Conservation (phyloP, 192 early-diverging fungal genomes). For the Mortierella hygrophila region DNA sequence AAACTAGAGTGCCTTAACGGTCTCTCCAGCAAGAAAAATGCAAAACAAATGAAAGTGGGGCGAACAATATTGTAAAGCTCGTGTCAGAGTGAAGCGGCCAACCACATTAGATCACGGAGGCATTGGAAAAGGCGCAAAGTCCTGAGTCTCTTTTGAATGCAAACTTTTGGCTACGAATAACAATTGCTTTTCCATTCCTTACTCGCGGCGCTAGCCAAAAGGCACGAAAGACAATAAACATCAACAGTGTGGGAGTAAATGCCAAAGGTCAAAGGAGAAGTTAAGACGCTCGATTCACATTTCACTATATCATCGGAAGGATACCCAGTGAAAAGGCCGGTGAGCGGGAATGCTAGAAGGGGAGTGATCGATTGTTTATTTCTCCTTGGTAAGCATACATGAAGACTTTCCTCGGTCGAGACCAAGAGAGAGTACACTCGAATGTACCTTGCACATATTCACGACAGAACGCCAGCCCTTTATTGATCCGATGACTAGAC, state of each 20-base stretch:
- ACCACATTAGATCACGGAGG: not conserved
- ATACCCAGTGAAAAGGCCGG: not conserved
- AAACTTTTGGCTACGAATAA: no score
- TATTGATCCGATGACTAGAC: no score
- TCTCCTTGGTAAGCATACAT: constrained; percentile 14
- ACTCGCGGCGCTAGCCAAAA: no score
- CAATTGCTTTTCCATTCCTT: no score
- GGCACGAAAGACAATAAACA: no score
- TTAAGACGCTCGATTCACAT: not conserved
- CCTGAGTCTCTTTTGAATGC: not conserved
- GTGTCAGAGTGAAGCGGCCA: not conserved
- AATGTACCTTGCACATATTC: not conserved
- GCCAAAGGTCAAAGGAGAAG: not conserved
- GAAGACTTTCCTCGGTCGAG: no score
- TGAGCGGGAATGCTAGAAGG: not conserved
- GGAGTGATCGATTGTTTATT: constrained; percentile 6
- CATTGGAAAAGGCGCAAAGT: not conserved
- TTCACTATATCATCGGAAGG: not conserved
- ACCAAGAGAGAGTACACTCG: not conserved
- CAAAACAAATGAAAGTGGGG: not conserved
- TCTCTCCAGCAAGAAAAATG: not conserved
- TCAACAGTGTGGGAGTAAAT: no score
- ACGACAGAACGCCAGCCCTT: not conserved
- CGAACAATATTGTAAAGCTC: not conserved
- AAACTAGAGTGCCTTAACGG: not conserved